Percentiles rank a stretch among this genome's conserved stretches.
These are phyloP conservation scores for Tylopilus sp. DNA, from an alignment of 768 basidiomycete genomes.

Conservation along the genomic window DNA sequence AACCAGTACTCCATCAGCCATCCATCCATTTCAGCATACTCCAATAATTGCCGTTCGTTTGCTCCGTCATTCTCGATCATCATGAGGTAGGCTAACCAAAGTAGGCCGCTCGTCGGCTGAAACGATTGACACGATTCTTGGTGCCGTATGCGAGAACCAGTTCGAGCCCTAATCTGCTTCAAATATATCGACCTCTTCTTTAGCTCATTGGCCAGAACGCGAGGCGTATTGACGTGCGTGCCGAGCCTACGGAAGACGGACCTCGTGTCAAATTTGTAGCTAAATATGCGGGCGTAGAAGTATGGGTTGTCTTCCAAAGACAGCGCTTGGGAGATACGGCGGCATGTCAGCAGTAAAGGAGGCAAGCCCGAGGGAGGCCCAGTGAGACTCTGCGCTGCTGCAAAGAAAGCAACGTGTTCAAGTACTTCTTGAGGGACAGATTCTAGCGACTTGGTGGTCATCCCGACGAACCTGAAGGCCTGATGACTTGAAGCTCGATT, in stretches of 20 bases:
- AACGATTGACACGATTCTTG: conserved; percentile 24
- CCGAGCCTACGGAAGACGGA: conserved; percentile 51
- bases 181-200: conserved; percentile 56
- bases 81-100: conserved; percentile 72
- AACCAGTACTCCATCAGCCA: conserved; percentile 75
- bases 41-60: conserved; percentile 67
- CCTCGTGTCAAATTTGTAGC: conserved; percentile 59
- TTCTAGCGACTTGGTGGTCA: conserved; percentile 35
- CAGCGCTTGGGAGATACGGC: conserved; percentile 45
- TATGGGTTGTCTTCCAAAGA: conserved; percentile 55
- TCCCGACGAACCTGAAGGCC: background rate
- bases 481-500: background rate
- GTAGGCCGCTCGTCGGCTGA: conserved; percentile 35
- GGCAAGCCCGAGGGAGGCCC: conserved; percentile 61
- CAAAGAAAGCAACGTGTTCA: conserved; percentile 71
- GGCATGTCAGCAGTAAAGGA: conserved; percentile 53
- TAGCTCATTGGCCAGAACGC: conserved; percentile 58
- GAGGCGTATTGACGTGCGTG: conserved; percentile 36
- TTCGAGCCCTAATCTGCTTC: conserved; percentile 49
- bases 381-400: conserved; percentile 47
- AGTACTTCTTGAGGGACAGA: conserved; percentile 73
- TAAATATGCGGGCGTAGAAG: conserved; percentile 71
- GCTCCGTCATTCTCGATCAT: conserved; percentile 78
- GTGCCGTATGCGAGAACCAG: conserved; percentile 14
- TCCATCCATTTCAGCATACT: conserved; percentile 56